These are phyloP conservation scores for Triticum urartu DNA, from an alignment of 176 grass and related monocot species.

Conservation along the genomic window DNA sequence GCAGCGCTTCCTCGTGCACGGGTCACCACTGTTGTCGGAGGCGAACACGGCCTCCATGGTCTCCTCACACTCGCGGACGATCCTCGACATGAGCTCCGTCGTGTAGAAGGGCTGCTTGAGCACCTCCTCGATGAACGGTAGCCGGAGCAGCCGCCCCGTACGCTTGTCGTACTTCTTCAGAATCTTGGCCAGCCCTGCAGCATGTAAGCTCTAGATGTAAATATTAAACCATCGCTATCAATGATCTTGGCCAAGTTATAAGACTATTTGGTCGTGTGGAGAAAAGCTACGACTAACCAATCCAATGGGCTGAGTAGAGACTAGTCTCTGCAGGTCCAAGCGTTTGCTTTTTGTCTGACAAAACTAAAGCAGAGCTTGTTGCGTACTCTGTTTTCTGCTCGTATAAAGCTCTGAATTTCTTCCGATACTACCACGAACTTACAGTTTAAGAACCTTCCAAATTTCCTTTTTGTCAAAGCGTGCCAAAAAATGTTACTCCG, in stretches of 20 bases:
- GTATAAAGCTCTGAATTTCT: not conserved
- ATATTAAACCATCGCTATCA: no score
- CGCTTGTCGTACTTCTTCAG: slow-evolving; percentile 85
- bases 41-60: slow-evolving; percentile 59
- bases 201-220: not conserved
- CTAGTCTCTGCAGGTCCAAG: no score
- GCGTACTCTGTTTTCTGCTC: not conserved
- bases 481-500: not conserved
- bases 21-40: not conserved
- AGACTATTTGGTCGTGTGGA: not conserved
- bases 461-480: not conserved
- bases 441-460: not conserved
- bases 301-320: no score
- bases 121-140: slow-evolving; percentile 70
- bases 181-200: slow-evolving; percentile 78
- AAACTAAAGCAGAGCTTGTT: not conserved
- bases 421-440: no score
- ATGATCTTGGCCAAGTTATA: not conserved
- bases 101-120: slow-evolving; percentile 90
- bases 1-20: not conserved
- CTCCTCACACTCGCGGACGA: slow-evolving; percentile 66
- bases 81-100: slow-evolving; percentile 68
- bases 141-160: slow-evolving; percentile 50
- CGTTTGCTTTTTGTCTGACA: not conserved
- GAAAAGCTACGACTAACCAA: not conserved